Evolutionary conservation across 768 basidiomycete species (phyloP).

Genomic region (Kwoniella sp.): DNA sequence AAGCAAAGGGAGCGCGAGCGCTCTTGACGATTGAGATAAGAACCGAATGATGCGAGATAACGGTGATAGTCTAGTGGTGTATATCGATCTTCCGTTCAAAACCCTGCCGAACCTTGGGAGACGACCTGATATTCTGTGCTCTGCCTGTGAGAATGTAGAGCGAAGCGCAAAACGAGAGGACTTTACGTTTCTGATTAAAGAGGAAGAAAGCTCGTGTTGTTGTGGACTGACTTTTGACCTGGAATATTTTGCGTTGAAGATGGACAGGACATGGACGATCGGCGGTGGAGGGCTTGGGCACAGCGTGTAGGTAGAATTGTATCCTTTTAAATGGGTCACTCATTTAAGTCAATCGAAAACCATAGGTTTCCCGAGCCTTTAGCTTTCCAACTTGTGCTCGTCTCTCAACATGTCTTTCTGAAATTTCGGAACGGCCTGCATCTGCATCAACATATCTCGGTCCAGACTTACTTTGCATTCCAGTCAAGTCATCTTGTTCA

Average conservation of each 20-base stretch:
- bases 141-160: not conserved
- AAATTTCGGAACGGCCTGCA: slow-evolving; percentile 18
- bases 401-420: not conserved
- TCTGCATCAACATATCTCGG: too few relatives aligned
- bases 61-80: not conserved
- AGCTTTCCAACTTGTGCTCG: too few relatives aligned
- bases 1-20: slow-evolving; percentile 10
- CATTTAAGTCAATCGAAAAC: not conserved
- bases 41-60: slow-evolving; percentile 11
- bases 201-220: too few relatives aligned
- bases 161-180: not conserved
- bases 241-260: not conserved
- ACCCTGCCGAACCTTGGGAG: too few relatives aligned
- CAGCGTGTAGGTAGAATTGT: too few relatives aligned
- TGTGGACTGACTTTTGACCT: not conserved
- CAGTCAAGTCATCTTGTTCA: too few relatives aligned
- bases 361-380: not conserved
- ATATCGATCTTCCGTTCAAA: slow-evolving; percentile 4
- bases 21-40: slow-evolving; percentile 5
- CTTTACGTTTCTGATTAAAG: too few relatives aligned
- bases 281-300: not conserved
- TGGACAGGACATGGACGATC: not conserved
- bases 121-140: too few relatives aligned
- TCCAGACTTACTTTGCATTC: too few relatives aligned
- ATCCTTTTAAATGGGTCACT: not conserved